Conservation (phyloP, 179 eudicot genomes). For the Drosera spatulata region DNA sequence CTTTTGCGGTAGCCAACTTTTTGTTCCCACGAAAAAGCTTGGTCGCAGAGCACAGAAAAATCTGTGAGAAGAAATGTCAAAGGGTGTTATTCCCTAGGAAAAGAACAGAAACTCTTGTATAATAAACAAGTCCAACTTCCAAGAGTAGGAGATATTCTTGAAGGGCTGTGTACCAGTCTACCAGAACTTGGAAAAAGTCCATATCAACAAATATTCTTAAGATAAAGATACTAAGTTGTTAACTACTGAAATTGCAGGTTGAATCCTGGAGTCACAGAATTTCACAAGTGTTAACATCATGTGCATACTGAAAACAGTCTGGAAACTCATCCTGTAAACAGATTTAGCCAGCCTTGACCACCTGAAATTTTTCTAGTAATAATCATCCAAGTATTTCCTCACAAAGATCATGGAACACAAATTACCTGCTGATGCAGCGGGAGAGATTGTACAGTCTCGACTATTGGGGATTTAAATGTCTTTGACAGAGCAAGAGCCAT, state of each 20-base stretch:
- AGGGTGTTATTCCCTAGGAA: background rate
- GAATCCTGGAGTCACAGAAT: no score
- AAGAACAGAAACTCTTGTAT: background rate
- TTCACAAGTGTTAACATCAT: no score
- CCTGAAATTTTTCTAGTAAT: background rate
- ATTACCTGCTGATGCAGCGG: slow-evolving; percentile 97
- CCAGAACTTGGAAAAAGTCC: no score
- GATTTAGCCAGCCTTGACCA: background rate
- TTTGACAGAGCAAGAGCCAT: slow-evolving; percentile 89
- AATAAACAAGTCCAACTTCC: background rate
- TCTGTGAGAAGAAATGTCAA: slow-evolving; percentile 24
- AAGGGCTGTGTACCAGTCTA: no score
- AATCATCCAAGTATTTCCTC: background rate
- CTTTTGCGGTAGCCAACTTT: slow-evolving; percentile 71
- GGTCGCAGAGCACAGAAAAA: slow-evolving; percentile 79
- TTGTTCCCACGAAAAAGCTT: slow-evolving; percentile 63
- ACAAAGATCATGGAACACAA: background rate
- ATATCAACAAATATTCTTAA: no score
- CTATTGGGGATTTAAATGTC: slow-evolving; percentile 62
- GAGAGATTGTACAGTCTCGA: slow-evolving; percentile 80
- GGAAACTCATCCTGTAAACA: background rate
- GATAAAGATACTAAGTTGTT: no score
- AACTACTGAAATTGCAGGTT: no score
- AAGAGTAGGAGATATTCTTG: no score
- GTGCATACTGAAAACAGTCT: no score